Conservation (phyloP, 148 eudicot genomes). For the Fallopia convolvulus region DNA sequence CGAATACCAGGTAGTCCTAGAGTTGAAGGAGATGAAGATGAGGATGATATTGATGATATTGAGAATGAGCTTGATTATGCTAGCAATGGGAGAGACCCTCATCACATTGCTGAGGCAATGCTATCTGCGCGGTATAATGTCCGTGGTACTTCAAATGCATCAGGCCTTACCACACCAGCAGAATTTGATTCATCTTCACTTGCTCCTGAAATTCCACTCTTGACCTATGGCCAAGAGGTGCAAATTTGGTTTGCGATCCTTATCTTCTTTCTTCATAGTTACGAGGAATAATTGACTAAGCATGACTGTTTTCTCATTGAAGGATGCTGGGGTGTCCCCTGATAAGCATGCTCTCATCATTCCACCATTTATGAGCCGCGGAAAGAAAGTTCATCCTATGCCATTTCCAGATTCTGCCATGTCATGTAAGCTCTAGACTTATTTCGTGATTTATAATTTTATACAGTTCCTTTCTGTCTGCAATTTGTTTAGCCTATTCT, state of each 20-base stretch:
- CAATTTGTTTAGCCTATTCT: not conserved
- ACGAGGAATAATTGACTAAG: not conserved
- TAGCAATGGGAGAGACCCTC: conserved; percentile 22
- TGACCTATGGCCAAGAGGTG: conserved; percentile 69
- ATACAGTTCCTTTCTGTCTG: not conserved
- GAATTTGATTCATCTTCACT: conserved; percentile 43
- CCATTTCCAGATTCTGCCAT: conserved; percentile 49
- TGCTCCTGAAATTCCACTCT: conserved; percentile 49
- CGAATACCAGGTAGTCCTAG: conserved; percentile 51
- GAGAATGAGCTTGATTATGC: conserved; percentile 63
- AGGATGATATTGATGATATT: conserved; percentile 73
- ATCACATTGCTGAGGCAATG: conserved; percentile 33
- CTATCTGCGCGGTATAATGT: conserved; percentile 28
- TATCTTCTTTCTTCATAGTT: not conserved
- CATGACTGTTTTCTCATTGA: conserved; percentile 3
- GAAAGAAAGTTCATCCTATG: conserved; percentile 50
- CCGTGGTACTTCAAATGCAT: conserved; percentile 32
- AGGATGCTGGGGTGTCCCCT: conserved; percentile 61
- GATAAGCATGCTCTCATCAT: conserved; percentile 68
- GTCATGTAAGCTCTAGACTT: conserved; percentile 35
- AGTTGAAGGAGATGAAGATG: conserved; percentile 91
- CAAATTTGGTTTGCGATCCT: not conserved
- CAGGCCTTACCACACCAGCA: conserved; percentile 40
- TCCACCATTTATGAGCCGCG: conserved; percentile 59
- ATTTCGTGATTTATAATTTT: not conserved